Conservation (phyloP, 352 stramenopile genomes). For the Globisporangium emineosum region DNA sequence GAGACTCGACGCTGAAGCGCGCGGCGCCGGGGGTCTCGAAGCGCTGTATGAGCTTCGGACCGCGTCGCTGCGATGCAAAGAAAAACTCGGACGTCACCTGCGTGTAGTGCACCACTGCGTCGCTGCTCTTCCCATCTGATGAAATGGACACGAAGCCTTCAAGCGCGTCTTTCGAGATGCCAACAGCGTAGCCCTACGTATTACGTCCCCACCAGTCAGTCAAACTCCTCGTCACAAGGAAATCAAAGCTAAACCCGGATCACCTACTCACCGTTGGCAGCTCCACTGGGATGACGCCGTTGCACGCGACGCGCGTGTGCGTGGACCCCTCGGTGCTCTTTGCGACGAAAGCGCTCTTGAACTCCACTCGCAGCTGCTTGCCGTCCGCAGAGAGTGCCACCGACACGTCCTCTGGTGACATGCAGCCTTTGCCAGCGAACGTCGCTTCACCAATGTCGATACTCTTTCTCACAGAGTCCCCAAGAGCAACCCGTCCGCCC, state of each 20-base stretch:
- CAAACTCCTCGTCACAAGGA: too few relatives aligned
- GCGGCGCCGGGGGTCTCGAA: conserved; percentile 11
- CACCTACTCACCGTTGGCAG: not conserved
- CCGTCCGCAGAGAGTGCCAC: conserved; percentile 8
- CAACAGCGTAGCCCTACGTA: too few relatives aligned
- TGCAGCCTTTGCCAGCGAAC: conserved; percentile 14
- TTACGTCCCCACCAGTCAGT: too few relatives aligned
- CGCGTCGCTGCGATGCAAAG: conserved; percentile 21
- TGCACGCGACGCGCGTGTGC: conserved; percentile 14
- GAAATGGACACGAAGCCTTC: too few relatives aligned
- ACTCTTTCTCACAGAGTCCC: not conserved
- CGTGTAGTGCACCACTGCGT: conserved; percentile 9
- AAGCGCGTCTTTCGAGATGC: too few relatives aligned
- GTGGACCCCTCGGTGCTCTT: not conserved
- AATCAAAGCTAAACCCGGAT: not conserved
- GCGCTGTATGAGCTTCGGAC: conserved; percentile 15
- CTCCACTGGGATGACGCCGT: conserved; percentile 7
- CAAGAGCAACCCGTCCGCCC: not conserved
- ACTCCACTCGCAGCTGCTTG: conserved; percentile 4
- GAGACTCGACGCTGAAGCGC: conserved; percentile 16
- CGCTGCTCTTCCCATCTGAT: too few relatives aligned
- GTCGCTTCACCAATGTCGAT: conserved; percentile 4
- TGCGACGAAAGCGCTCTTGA: conserved; percentile 7
- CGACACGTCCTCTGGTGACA: not conserved
- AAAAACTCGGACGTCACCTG: conserved; percentile 21